A percentile compares a stretch with the other conserved stretches of the same genome.
These are phyloP conservation scores for Exophiala sp. DNA, from an alignment of 2,329 filamentous ascomycete species.

Conservation along the genomic window DNA sequence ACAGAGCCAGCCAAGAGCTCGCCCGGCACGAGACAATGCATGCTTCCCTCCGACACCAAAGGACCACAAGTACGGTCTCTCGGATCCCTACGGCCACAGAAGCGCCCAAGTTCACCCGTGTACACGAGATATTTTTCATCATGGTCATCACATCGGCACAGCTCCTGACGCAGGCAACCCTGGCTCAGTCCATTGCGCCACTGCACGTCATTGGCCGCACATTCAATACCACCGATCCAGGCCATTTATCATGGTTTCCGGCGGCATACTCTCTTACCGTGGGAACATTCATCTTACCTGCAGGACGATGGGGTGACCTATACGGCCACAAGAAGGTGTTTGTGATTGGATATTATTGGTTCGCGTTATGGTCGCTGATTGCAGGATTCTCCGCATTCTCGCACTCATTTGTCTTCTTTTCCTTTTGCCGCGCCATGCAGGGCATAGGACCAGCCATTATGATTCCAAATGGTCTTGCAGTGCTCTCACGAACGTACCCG, in stretches of 20 bases:
- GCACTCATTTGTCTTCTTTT: slow-evolving; percentile 33
- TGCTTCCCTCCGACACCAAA: background rate
- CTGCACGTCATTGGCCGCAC: slow-evolving; percentile 46
- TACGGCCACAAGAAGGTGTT: slow-evolving; percentile 51
- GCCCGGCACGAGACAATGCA: background rate
- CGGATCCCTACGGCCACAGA: background rate
- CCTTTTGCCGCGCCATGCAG: slow-evolving; percentile 36
- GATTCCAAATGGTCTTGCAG: slow-evolving; percentile 48
- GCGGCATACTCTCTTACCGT: slow-evolving; percentile 49
- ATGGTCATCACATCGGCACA: background rate
- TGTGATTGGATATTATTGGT: slow-evolving; percentile 49
- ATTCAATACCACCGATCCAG: slow-evolving; percentile 39
- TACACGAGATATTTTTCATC: background rate
- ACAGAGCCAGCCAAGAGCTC: background rate
- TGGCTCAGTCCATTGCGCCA: slow-evolving; percentile 36
- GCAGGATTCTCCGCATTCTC: slow-evolving; percentile 43
- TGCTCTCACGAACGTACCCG: slow-evolving; percentile 46
- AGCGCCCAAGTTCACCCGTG: background rate
- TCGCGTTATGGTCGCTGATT: slow-evolving; percentile 47
- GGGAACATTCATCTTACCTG: slow-evolving; percentile 50
- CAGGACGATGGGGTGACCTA: slow-evolving; percentile 50
- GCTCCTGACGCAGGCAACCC: slow-evolving; percentile 34
- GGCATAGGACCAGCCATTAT: slow-evolving; percentile 50
- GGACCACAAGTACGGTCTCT: background rate
- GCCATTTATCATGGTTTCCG: slow-evolving; percentile 46